Evolutionary conservation across 768 basidiomycete genomes (phyloP).

Genomic region (Clavulina sp.): DNA sequence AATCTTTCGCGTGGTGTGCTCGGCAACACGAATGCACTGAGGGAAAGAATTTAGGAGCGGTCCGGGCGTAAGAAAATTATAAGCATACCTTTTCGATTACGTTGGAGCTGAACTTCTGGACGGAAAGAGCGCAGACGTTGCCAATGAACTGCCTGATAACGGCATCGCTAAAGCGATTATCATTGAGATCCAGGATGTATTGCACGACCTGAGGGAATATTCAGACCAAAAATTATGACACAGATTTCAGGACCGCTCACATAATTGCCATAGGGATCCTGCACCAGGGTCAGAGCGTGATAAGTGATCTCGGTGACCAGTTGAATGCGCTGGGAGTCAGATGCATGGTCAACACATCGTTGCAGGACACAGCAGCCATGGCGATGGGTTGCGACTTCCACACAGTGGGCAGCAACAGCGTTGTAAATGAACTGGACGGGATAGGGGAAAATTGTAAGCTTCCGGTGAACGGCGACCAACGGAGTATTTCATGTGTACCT

Average conservation of each 20-base stretch:
- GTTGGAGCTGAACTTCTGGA: conserved; percentile 98
- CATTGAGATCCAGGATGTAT: conserved; percentile 96
- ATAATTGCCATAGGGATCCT: conserved; percentile 92
- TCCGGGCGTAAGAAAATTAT: background rate
- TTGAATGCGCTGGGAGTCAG: conserved; percentile 85
- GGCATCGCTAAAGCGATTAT: conserved; percentile 93
- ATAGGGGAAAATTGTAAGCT: background rate
- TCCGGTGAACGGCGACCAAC: too few relatives aligned
- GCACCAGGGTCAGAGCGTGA: conserved; percentile 91
- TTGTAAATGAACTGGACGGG: conserved; percentile 86
- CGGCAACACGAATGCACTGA: conserved; percentile 79
- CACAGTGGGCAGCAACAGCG: conserved; percentile 94
- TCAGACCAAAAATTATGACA: background rate
- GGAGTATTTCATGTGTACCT: conserved; percentile 30
- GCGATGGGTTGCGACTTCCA: conserved; percentile 94
- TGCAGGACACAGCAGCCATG: conserved; percentile 98
- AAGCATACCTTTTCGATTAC: conserved; percentile 78
- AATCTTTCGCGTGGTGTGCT: conserved; percentile 83
- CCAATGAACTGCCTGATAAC: conserved; percentile 96
- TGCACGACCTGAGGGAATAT: conserved; percentile 54
- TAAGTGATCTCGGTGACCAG: conserved; percentile 98
- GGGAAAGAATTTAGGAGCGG: background rate
- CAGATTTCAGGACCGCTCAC: conserved; percentile 26
- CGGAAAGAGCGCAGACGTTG: conserved; percentile 92
- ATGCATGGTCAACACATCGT: conserved; percentile 95